Conservation (phyloP, 129 eudicot genomes). For the Apium graveolens region DNA sequence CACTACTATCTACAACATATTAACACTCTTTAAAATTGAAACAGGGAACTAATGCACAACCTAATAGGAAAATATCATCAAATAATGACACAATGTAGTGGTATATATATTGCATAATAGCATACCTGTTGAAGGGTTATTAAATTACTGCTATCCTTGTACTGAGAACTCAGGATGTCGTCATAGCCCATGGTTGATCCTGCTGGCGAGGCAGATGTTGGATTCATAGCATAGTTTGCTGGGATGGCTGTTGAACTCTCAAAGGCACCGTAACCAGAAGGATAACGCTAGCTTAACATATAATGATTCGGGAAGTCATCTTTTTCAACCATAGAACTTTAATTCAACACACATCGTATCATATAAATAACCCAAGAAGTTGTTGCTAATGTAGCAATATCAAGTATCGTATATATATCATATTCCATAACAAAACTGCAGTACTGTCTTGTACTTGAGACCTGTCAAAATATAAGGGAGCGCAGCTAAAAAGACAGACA, state of each 20-base stretch:
- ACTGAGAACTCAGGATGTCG: slow-evolving; percentile 75
- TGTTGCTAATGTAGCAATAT: slow-evolving; percentile 41
- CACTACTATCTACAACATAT: neutral
- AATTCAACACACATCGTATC: slow-evolving; percentile 45
- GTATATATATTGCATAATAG: neutral
- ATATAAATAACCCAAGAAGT: slow-evolving; percentile 59
- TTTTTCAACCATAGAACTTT: slow-evolving; percentile 43
- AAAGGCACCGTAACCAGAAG: slow-evolving; percentile 76
- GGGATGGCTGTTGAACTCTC: slow-evolving; percentile 63
- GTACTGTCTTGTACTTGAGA: slow-evolving; percentile 1
- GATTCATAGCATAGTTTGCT: slow-evolving; percentile 71
- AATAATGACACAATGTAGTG: neutral
- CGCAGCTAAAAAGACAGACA: neutral
- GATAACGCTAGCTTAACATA: slow-evolving; percentile 6
- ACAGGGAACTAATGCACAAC: neutral
- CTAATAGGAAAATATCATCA: neutral
- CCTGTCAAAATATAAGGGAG: slow-evolving; percentile 4
- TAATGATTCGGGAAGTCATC: slow-evolving; percentile 21
- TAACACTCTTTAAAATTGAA: neutral
- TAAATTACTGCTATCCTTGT: slow-evolving; percentile 70
- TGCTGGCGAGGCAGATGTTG: slow-evolving; percentile 62
- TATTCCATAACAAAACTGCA: slow-evolving; percentile 46
- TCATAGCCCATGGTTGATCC: slow-evolving; percentile 68
- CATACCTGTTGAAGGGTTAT: slow-evolving; percentile 92
- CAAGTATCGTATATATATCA: slow-evolving; percentile 51